Evolutionary conservation across 1,139 yeast genomes (phyloP), one percentile per base, ranked within the genome.

Genomic region (Pneumocystis jirovecii): DNA sequence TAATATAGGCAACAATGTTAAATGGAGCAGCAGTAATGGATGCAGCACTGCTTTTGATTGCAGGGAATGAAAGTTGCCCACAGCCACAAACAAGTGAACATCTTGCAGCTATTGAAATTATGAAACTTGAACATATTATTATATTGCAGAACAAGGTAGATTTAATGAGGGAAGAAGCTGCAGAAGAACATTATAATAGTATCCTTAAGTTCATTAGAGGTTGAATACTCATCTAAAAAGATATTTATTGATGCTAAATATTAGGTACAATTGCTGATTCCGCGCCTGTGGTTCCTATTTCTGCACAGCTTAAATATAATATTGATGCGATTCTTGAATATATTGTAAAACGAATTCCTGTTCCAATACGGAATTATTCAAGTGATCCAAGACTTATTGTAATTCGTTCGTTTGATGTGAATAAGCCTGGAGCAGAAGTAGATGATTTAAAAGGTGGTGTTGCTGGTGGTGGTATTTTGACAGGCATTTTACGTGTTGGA

Each of bases 21-120:
- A 91, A 97, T 64, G 99, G 99, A 76, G 99, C 99, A 60, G 99
- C 99, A 19, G 98, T 95, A 71, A 95, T 95, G 99, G 99, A 95
- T 78, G 99, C 98, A 67, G 99, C 99, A 17, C 81, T 95, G 69
- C 81, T 95, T 74, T 83, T 95, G 71, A 86, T 95, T 76, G 99
- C 98, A 59, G 98, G 97, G 77, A 95, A 95, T 77, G 99, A 95
- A 82, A 85, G 96, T 67, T 95, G 99, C 81, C 99, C 98, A 69
- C 98, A 95, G 81, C 99, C 99, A 61, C 99, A 95, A 81, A 95
- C 99, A 39, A 88, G 96, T 25, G 99, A 95, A 80, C 99, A 95
- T 81, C 83, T 95, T 78, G 99, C 99, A 65, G 99, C 99, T 69
- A 95, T 95, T 74, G 98, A 95, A 80, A 95, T 95, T 76, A 95